phyloP scores from a whole-genome alignment of 176 grass and related monocot species.

The Raddia distichophylla region DNA sequence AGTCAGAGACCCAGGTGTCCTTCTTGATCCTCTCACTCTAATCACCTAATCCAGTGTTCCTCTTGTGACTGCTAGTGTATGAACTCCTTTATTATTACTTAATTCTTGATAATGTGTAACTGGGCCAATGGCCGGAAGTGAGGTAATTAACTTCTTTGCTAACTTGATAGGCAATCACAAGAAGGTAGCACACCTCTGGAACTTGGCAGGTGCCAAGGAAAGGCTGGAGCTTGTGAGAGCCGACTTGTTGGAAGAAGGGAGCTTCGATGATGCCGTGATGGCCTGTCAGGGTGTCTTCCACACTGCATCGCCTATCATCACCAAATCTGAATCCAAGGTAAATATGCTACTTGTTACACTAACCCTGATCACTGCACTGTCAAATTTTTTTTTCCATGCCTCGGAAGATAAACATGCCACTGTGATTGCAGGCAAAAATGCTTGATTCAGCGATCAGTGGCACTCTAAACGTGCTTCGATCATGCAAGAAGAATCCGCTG shows the following conservation, averaged over 20 bases:
- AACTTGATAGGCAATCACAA: constrained; percentile 59
- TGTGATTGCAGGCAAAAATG: constrained; percentile 35
- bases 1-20: constrained; percentile 79
- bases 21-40: constrained; percentile 24
- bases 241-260: constrained; percentile 79
- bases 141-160: constrained; percentile 11
- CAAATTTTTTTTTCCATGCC: not conserved
- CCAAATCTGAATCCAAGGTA: constrained; percentile 70
- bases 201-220: constrained; percentile 70
- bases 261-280: constrained; percentile 81
- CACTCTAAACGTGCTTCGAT: constrained; percentile 75
- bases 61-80: not conserved
- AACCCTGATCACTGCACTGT: not conserved
- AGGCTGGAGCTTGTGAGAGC: constrained; percentile 75
- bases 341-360: not conserved
- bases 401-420: not conserved
- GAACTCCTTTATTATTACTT: not conserved
- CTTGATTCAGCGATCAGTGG: constrained; percentile 64
- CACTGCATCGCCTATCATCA: constrained; percentile 72
- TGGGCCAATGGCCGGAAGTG: not conserved
- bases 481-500: constrained; percentile 78
- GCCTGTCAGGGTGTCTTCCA: constrained; percentile 84
- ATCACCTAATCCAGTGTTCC: not conserved
- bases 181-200: constrained; percentile 83
- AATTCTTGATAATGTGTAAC: not conserved